Evolutionary conservation across 768 basidiomycete genomes (phyloP), one percentile per base, ranked within the genome.

Genomic region (Leccinum pellstonianum): DNA sequence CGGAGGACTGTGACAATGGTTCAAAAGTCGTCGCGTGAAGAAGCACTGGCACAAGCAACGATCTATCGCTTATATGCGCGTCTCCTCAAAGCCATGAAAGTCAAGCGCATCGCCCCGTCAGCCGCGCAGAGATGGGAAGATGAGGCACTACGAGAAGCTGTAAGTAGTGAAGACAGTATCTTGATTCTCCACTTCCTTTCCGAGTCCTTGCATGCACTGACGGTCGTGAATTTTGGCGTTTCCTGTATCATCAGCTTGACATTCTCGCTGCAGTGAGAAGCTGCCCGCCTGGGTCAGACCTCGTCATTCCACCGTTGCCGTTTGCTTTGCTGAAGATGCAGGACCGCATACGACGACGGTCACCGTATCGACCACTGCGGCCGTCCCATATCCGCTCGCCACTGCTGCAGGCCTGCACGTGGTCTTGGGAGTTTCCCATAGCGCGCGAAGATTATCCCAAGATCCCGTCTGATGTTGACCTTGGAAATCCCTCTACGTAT

Each of bases 291-390:
- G 31, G 11, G 0, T 37, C 35, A 1, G 55, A 50, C 21, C 60
- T 66, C 19, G 11, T 46, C 21, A 15, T 66, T n/a, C 64, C 55
- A 0, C 56, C 65, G 0, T 19, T 62, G 12, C 55, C 64, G 0
- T 4, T 59, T 3, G 61, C 57, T 0, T 1, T 66, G 29, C 3
- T 59, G 1, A 64, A 65, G 38, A 55, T 59, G 10, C 48, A 65
- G 1, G 50, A 50, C 19, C 10, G 6, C 10, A 25, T 62, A 1
- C 0, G 12, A 12, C 11, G 33, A 0, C 17, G 38, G 19, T 46
- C 11, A 15, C 21, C 23, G 1, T 15, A 2, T 9, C 53, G 58
- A 2, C 53, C 52, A 0, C 12, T 66, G 37, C 10, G 12, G 1
- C 61, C 58, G 0, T 57, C 54, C 0, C 58, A 66, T 9, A 35